phyloP scores from a whole-genome alignment of 228 moss, liverwort and hornwort genomes.

The Sphagnum magellanicum region DNA sequence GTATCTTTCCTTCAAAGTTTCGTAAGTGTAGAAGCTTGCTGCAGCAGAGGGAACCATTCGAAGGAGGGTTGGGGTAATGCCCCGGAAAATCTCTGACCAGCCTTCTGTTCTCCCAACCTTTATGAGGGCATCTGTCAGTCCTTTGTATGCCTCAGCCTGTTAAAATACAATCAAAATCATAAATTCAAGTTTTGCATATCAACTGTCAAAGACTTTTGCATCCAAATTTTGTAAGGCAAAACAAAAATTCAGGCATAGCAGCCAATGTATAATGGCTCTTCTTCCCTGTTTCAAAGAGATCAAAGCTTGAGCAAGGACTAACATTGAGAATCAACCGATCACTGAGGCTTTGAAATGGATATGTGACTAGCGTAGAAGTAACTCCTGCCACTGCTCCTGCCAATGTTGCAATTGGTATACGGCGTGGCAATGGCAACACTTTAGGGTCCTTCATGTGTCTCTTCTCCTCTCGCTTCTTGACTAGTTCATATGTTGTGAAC shows the following conservation, averaged over 20 bases:
- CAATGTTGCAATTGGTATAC: slow-evolving; percentile 63
- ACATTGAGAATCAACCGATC: slow-evolving; percentile 70
- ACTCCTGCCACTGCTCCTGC: slow-evolving; percentile 91
- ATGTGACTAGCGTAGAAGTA: slow-evolving; percentile 56
- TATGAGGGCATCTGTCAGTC: slow-evolving; percentile 30
- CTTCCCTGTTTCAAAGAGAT: no score
- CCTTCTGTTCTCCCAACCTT: slow-evolving; percentile 55
- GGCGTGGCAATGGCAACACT: slow-evolving; percentile 68
- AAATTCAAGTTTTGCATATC: not conserved
- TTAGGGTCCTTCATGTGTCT: slow-evolving; percentile 30
- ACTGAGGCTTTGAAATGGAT: slow-evolving; percentile 53
- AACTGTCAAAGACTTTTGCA: not conserved
- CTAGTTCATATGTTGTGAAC: slow-evolving; percentile 80
- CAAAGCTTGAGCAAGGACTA: slow-evolving; percentile 8
- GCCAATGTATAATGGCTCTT: not conserved
- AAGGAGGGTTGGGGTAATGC: slow-evolving; percentile 58
- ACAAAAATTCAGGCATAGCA: not conserved
- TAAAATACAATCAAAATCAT: not conserved
- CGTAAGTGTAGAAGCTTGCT: slow-evolving; percentile 80
- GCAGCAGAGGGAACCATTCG: slow-evolving; percentile 71
- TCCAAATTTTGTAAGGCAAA: not conserved
- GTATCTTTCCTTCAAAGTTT: slow-evolving; percentile 54
- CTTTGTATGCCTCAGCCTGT: slow-evolving; percentile 68
- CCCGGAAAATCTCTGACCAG: slow-evolving; percentile 58
- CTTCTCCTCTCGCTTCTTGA: slow-evolving; percentile 59